Percentiles rank a stretch among this genome's conserved stretches.
Conservation (phyloP, 2,329 filamentous ascomycete species). For the Juglanconis oblonga region DNA sequence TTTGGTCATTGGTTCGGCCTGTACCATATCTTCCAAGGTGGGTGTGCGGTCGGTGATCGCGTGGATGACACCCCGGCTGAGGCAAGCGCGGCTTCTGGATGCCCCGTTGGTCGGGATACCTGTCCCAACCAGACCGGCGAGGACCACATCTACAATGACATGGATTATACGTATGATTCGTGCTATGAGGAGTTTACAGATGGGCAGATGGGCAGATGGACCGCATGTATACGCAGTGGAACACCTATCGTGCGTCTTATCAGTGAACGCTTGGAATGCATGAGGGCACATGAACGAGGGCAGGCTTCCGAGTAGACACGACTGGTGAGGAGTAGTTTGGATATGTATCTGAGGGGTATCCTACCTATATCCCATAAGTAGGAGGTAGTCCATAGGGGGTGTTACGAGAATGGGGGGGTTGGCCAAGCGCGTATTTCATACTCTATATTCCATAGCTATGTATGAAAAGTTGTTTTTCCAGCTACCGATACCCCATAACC, state of each 20-base stretch:
- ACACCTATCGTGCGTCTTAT: conserved; percentile 24
- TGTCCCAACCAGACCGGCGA: conserved; percentile 28
- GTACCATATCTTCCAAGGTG: conserved; percentile 42
- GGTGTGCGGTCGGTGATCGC: conserved; percentile 37
- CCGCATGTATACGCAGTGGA: conserved; percentile 30
- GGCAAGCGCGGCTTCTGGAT: conserved; percentile 31
- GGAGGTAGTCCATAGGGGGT: too few relatives aligned
- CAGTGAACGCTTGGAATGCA: background rate
- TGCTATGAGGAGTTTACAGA: conserved; percentile 37
- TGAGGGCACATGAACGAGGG: background rate
- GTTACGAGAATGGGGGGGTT: too few relatives aligned
- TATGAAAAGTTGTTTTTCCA: too few relatives aligned
- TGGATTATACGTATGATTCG: conserved; percentile 36
- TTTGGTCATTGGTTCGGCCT: conserved; percentile 44
- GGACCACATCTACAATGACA: conserved; percentile 35
- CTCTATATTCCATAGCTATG: too few relatives aligned
- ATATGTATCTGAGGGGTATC: too few relatives aligned
- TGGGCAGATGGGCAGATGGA: conserved; percentile 29
- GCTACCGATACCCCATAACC: too few relatives aligned
- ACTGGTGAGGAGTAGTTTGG: too few relatives aligned
- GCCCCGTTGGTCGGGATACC: conserved; percentile 32
- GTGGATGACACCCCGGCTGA: conserved; percentile 40
- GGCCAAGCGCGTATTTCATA: too few relatives aligned
- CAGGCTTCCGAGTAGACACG: too few relatives aligned
- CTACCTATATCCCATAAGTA: too few relatives aligned